Base-by-base conservation (phyloP, 2,329 filamentous ascomycete species). In the Sordariomycetes sp. region DNA sequence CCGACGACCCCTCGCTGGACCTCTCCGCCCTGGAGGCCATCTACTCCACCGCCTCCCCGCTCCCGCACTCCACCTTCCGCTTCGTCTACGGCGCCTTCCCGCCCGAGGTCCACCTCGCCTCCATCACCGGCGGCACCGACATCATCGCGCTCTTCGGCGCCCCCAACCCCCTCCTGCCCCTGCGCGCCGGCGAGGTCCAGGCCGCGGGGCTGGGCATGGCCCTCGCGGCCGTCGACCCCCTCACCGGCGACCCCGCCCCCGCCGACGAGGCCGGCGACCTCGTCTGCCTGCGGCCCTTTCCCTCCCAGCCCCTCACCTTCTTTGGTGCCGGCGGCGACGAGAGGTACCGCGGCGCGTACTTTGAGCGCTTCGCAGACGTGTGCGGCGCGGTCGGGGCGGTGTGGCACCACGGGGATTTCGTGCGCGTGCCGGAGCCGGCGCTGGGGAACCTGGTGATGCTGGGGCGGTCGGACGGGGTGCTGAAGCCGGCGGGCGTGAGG, bases 371-470 rank as follows among this genome's bases (percentile, higher is more conserved):
- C 68, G 50, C 32, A 20, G 75, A 77, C 1, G 74, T 79, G 22
- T 24, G 11, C 14, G 51, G 16, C 6, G 46, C 10, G 10, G n/a
- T 3, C 22, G n/a, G 10, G 22, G 68, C 75, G 1, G 79, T 90
- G 16, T 97, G 94, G 94, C 91, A 96, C 68, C 93, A 99, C 67
- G 93, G 93, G 34, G 94, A 99, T 71, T 97, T 97, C 68, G 83
- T 97, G 37, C 76, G 78, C 48, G 79, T 85, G 40, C 70, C 72
- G 8, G 87, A 91, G 64, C 80, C 84, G 0, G 67, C 74, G 18
- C 94, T 89, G 0, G 86, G 89, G 14, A 90, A 91, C 0, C 74
- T 97, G 11, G 79, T 90, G 63, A 97, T 97, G 93, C 80, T 97
- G 0, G 93, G 94, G 2, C 82, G 93, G 28, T 94, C 88, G 56